These are phyloP conservation scores for Sicyos baderoa DNA, from an alignment of 306 rosid species.

Conservation along the genomic window DNA sequence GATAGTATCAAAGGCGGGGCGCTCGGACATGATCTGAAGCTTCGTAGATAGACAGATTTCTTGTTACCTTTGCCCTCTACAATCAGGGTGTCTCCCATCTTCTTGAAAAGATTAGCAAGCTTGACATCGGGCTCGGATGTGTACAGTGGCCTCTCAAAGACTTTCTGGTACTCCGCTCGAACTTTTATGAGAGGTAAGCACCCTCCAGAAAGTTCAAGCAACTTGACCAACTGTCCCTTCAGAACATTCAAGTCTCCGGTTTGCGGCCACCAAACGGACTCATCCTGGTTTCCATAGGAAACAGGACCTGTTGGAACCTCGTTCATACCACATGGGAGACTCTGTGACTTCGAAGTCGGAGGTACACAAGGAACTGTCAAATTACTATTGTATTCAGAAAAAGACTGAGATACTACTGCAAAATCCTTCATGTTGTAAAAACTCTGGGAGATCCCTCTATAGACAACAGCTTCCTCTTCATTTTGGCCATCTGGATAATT, in stretches of 20 bases:
- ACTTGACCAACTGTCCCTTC: conserved; percentile 57
- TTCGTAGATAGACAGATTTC: conserved; percentile 57
- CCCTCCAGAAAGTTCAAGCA: conserved; percentile 78
- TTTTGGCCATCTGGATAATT: conserved; percentile 43
- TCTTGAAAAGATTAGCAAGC: conserved; percentile 77
- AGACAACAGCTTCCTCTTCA: conserved; percentile 79
- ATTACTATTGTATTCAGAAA: conserved; percentile 50
- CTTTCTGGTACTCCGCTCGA: conserved; percentile 63
- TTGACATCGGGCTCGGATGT: conserved; percentile 64
- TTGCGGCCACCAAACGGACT: conserved; percentile 54
- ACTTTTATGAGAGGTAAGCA: conserved; percentile 56
- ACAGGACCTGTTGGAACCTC: conserved; percentile 51
- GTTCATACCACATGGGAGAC: conserved; percentile 58
- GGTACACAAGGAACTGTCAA: conserved; percentile 33
- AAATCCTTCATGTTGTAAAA: conserved; percentile 59
- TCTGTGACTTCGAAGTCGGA: conserved; percentile 47
- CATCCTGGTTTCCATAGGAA: conserved; percentile 39
- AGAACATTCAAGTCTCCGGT: conserved; percentile 90
- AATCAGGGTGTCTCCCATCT: conserved; percentile 58
- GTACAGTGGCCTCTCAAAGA: conserved; percentile 63
- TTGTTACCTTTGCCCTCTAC: conserved; percentile 68
- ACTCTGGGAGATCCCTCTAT: conserved; percentile 63
- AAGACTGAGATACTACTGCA: conserved; percentile 50
- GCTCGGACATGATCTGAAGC: conserved; percentile 56
- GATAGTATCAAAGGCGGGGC: conserved; percentile 59